Evolutionary conservation across 2,329 filamentous ascomycete species (phyloP).

Genomic region (Aspergillus luchuensis): DNA sequence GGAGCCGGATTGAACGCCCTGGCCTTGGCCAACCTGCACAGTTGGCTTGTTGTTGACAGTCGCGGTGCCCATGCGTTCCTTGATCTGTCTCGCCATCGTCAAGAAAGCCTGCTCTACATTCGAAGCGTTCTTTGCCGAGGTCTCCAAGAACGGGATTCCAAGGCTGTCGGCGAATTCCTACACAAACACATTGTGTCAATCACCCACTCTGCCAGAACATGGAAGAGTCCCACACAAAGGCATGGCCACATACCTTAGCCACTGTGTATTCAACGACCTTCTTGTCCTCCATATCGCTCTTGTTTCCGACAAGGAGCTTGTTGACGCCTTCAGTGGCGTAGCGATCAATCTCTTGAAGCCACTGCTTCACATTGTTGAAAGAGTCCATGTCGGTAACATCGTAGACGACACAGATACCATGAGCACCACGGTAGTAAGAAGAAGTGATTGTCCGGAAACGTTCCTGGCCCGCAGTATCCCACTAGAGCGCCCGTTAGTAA

Average conservation of each 20-base stretch:
- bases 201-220: not conserved
- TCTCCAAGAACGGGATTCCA: constrained; percentile 99
- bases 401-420: constrained; percentile 99
- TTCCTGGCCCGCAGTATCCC: constrained; percentile 98
- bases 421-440: constrained; percentile 98
- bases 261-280: constrained; percentile 99
- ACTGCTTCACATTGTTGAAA: constrained; percentile 99
- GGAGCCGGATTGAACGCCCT: constrained; percentile 86
- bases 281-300: constrained; percentile 99
- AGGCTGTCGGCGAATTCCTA: constrained; percentile 99
- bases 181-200: constrained; percentile 14
- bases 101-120: constrained; percentile 99
- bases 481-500: constrained; percentile 58
- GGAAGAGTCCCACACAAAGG: not conserved
- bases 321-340: constrained; percentile 99
- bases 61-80: constrained; percentile 98
- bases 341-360: constrained; percentile 98
- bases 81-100: constrained; percentile 99
- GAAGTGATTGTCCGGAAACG: constrained; percentile 99
- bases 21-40: constrained; percentile 91
- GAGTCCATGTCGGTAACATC: constrained; percentile 99
- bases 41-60: constrained; percentile 98
- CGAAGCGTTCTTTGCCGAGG: constrained; percentile 98
- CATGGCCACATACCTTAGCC: constrained; percentile 73
- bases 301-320: constrained; percentile 99